Evolutionary conservation across 192 early-diverging fungal genomes (phyloP), one percentile per base, ranked within the genome.

Genomic region (Mortierella claussenii): DNA sequence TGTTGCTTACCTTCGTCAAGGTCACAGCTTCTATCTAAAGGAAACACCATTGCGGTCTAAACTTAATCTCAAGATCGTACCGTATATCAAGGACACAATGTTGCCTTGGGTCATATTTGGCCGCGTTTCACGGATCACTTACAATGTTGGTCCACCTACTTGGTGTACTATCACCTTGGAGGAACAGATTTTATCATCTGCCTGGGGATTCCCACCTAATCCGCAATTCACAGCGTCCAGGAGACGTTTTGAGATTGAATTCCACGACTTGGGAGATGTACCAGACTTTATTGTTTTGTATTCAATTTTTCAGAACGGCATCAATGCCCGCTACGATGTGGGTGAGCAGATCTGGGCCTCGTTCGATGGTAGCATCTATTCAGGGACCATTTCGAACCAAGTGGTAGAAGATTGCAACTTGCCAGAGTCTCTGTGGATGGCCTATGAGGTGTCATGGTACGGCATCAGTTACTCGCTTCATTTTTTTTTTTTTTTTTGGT

Each of bases 221-320:
- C 64, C 73, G 2, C 46, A 66, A 40, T 76, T 76, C 37, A 46
- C 65, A 15, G 58, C 73, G 1, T 76, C 73, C 2, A 48, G 73
- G 20, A 52, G 73, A 26, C 73, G 73, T 11, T 49, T 68, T 23
- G 80, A 86, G 44, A 79, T 93, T 37, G 88, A 93, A 55, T 93
- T 88, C 68, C 87, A 87, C 56, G 91, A 93, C 59, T 86, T 87
- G 42, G 90, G 89, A 10, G 88, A 85, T 32, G 80, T 82, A 17
- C 90, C 89, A 0, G 91, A 93, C 51, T 93, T 93, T 67, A 61
- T 91, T 31, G 83, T 93, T 2, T 79, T 93, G 20, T 90, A 83
- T 36, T 71, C 79, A 3, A 79, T 87, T 0, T 93, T 90, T 60
- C 82, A 85, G 31, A 78, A 83, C 20, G 86, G 87, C 3, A 69